Base-by-base conservation (phyloP, 305 asterid species). In the Fraxinus sp. region DNA sequence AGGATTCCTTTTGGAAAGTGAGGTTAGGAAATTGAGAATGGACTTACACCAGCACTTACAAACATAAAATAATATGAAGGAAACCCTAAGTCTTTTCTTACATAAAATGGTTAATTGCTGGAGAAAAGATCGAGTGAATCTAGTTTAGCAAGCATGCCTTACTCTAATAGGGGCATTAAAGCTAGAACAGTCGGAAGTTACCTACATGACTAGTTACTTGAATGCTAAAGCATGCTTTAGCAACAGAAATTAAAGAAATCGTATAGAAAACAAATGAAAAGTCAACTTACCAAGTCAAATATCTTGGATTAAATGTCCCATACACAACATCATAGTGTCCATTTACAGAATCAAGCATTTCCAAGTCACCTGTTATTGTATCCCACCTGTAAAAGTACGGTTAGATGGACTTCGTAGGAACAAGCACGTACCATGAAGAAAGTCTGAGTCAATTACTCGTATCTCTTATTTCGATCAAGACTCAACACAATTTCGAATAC, bases 281-380 rank as follows among this genome's bases (percentile, higher is more conserved):
- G 74, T 81, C n/a, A 75, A 83, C 92, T 81, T 89, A 97, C 98
- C 98, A 90, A 82, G 94, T 90, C 80, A 95, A 81, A 86, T 93
- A 88, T 80, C 94, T 91, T 57, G 97, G 94, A 86, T 93, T 96
- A 85, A 90, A 96, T 59, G 89, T 90, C 87, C 99, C 99, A 91
- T 93, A 95, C 28, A 97, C 93, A 82, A 97, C 97, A 87, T 97
- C 98, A 81, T 81, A 91, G 87, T 95, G 98, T 33, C 99, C 98
- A 83, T 90, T 86, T 76, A 92, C 72, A 70, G 97, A 90, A 83
- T 94, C 97, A 87, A 97, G 78, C 89, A 97, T 85, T 92, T 97
- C 98, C 91, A 97, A 85, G 89, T 95, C 98, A 80, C 97, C 92
- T 77, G 97, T 97, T 87, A 97, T 87, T 75, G 97, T 81, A 88